Evolutionary conservation across 805 yeast species (phyloP), one percentile per base, ranked within the genome.

Genomic region (Lipomyces mesembrius): DNA sequence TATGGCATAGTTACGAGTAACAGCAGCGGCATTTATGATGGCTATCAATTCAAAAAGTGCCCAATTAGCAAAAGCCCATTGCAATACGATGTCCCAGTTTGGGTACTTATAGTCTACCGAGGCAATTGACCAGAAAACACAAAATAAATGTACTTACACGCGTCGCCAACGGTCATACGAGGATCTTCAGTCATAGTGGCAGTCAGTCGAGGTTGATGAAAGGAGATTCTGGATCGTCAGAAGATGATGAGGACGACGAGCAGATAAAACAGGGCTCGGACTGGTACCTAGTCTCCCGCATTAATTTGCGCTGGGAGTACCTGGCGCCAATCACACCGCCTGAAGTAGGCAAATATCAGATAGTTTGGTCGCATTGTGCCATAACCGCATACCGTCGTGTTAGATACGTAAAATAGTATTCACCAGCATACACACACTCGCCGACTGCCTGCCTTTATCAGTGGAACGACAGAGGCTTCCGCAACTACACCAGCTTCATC

Each of bases 1-100:
- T 22, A 72, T 54, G 29, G 62, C 62, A 57, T 72, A 72, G 67
- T 72, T 71, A 61, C 74, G 68, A 43, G 74, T 72, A 58, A 72
- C 74, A 54, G 74, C 74, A 49, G 74, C 74, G 27, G 70, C 69
- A 63, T 72, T 72, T 67, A 72, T 65, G 52, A 69, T 59, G 57
- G 74, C 74, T 72, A 27, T 14, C 58, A 27, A 49, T 62, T 57
- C 25, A 35, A 53, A 34, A 17, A 57, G 34, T 34, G 54, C 22
- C 32, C 49, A 29, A 20, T 27, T 9, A 17, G 22, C 34, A 11
- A 46, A 34, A 12, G 22, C 9, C 25, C 49, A 43, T 34, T 34
- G 22, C 12, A 12, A 14, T 9, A 25, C 14, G 4, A 27, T 37
- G 43, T 12, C 7, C 20, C 49, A 17, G 49, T 17, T 37, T 12